These are phyloP conservation scores for Brasenia schreberi DNA, from an alignment of 164 flowering plant genomes.

Conservation along the genomic window DNA sequence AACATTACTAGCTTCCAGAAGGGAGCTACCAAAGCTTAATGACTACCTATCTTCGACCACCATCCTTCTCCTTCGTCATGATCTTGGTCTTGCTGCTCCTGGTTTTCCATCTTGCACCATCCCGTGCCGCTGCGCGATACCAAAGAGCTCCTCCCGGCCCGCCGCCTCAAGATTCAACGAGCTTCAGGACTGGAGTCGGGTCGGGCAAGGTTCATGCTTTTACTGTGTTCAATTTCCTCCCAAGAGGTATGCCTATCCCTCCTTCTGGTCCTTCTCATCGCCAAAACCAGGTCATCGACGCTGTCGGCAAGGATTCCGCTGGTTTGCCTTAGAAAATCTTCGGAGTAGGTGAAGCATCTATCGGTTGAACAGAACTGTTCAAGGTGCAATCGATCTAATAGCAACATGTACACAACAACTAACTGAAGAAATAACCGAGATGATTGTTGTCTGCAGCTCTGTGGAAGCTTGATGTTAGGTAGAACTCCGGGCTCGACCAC, in stretches of 20 bases:
- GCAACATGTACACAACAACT: no score
- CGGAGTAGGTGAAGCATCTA: no score
- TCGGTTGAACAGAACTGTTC: no score
- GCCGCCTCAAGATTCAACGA: background rate
- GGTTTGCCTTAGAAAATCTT: background rate
- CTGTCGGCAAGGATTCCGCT: background rate
- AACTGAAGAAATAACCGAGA: no score
- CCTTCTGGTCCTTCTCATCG: constrained; percentile 9
- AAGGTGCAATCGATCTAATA: no score
- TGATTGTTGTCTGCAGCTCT: no score
- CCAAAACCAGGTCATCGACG: constrained; percentile 4
- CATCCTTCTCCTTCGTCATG: background rate
- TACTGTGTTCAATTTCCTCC: constrained; percentile 2
- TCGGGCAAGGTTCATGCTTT: background rate
- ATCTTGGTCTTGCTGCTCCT: constrained; percentile 1
- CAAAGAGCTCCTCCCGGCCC: background rate
- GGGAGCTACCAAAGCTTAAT: background rate
- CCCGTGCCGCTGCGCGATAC: background rate
- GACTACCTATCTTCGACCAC: constrained; percentile 3
- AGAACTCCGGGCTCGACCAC: no score
- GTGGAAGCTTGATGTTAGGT: no score
- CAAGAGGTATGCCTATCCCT: constrained; percentile 7
- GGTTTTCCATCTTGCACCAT: background rate
- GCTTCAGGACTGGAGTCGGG: background rate
- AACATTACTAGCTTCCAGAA: background rate